Conservation (phyloP, 2,329 filamentous ascomycete species). For the Ilyonectria robusta region DNA sequence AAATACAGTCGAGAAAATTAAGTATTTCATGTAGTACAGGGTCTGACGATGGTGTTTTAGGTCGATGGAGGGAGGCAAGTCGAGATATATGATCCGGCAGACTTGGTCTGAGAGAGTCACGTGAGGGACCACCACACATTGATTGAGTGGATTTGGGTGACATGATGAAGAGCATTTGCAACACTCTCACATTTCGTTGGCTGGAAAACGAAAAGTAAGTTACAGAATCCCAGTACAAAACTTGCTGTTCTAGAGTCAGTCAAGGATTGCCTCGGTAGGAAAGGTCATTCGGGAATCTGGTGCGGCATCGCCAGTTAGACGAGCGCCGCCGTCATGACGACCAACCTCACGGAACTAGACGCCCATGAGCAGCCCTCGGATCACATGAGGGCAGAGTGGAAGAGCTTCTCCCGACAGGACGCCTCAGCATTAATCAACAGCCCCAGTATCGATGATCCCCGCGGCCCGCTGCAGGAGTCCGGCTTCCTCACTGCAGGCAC, state of each 20-base stretch:
- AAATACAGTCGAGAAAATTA: not conserved
- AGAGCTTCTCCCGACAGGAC: slow-evolving; percentile 77
- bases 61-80: not conserved
- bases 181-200: not conserved
- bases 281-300: not conserved
- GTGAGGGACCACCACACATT: slow-evolving; percentile 27
- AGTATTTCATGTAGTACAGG: not conserved
- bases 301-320: not conserved
- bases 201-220: not conserved
- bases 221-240: no score
- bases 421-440: slow-evolving; percentile 65
- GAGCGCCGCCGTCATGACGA: slow-evolving; percentile 41
- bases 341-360: slow-evolving; percentile 68
- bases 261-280: no score
- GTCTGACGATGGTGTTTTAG: not conserved
- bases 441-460: slow-evolving; percentile 70
- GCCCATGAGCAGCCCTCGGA: slow-evolving; percentile 85
- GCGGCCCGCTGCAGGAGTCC: slow-evolving; percentile 53
- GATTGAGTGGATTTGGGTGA: slow-evolving; percentile 25
- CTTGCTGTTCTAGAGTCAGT: not conserved
- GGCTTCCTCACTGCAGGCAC: slow-evolving; percentile 62
- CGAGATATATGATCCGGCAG: not conserved
- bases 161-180: slow-evolving; percentile 6
- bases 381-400: slow-evolving; percentile 79
- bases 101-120: slow-evolving; percentile 10